These are phyloP conservation scores for Trametes pubescens DNA, from an alignment of 1,284 basidiomycete species.

Conservation along the genomic window DNA sequence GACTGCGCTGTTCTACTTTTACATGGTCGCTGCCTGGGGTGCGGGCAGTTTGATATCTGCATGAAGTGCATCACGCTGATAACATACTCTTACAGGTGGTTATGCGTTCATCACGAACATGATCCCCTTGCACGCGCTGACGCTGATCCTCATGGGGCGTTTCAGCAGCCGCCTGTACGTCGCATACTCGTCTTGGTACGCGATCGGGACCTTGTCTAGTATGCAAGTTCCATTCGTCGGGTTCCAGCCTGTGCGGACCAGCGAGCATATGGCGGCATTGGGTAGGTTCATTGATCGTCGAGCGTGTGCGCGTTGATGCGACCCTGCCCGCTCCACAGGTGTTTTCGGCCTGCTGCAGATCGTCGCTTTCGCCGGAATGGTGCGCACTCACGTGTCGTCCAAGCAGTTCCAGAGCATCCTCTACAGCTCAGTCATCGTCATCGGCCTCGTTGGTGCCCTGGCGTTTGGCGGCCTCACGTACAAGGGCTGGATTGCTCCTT, in stretches of 20 bases:
- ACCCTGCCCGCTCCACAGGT: constrained; percentile 50
- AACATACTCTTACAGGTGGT: constrained; percentile 64
- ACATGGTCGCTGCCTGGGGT: constrained; percentile 99
- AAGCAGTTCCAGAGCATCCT: constrained; percentile 93
- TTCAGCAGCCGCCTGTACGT: constrained; percentile 94
- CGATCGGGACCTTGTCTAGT: constrained; percentile 94
- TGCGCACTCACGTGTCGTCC: constrained; percentile 89
- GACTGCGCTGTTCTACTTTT: constrained; percentile 98
- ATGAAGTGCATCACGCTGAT: not conserved
- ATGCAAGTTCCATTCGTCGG: constrained; percentile 99
- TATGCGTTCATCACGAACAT: constrained; percentile 99
- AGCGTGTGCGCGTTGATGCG: constrained; percentile 18
- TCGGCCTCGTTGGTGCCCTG: constrained; percentile 77
- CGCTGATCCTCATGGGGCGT: constrained; percentile 96
- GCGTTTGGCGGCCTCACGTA: constrained; percentile 87
- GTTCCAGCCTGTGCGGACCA: constrained; percentile 97
- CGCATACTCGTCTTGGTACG: constrained; percentile 97
- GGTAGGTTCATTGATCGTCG: constrained; percentile 54
- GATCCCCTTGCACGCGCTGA: constrained; percentile 95
- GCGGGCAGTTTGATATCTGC: constrained; percentile 31
- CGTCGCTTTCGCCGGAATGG: constrained; percentile 92
- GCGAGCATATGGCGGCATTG: constrained; percentile 98
- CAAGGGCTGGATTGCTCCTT: constrained; percentile 96
- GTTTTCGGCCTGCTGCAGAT: constrained; percentile 98
- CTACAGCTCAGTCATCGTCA: constrained; percentile 71